These are phyloP conservation scores for Rosa persica DNA, from an alignment of 306 rosid genomes.

Conservation along the genomic window DNA sequence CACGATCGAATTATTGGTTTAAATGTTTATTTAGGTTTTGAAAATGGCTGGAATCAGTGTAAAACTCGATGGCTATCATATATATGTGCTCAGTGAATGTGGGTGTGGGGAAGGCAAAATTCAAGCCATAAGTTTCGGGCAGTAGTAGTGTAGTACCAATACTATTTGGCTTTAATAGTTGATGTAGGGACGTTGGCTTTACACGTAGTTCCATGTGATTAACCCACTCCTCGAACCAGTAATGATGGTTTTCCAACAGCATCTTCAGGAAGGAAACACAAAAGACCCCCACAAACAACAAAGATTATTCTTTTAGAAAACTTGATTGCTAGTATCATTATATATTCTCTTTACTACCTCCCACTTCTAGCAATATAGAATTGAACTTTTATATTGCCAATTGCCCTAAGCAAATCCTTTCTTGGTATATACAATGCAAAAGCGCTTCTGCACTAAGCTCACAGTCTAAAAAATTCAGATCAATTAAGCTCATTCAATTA, in stretches of 20 bases:
- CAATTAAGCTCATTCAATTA: not conserved
- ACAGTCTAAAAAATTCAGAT: not conserved
- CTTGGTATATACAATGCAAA: slow-evolving; percentile 2
- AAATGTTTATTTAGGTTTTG: not conserved
- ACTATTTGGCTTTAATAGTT: slow-evolving; percentile 33
- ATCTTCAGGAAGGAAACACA: slow-evolving; percentile 38
- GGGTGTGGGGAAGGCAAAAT: slow-evolving; percentile 37
- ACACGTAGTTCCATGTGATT: slow-evolving; percentile 62
- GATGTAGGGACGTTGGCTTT: slow-evolving; percentile 51
- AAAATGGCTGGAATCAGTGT: not conserved
- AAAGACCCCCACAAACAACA: slow-evolving; percentile 28
- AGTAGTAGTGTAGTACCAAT: slow-evolving; percentile 13
- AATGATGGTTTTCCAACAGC: slow-evolving; percentile 45
- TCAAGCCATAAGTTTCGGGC: slow-evolving; percentile 56
- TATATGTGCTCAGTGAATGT: not conserved
- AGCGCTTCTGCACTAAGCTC: slow-evolving; percentile 19
- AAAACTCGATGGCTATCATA: slow-evolving; percentile 2
- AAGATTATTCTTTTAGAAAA: slow-evolving; percentile 41
- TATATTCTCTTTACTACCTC: slow-evolving; percentile 24
- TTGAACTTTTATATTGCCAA: not conserved
- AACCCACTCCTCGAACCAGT: slow-evolving; percentile 39
- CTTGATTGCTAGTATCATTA: slow-evolving; percentile 40
- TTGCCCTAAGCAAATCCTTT: slow-evolving; percentile 8
- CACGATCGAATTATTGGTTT: slow-evolving; percentile 10
- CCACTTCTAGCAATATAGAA: slow-evolving; percentile 14